These are phyloP conservation scores for Coccomyxa subellipsoidea DNA, from an alignment of 163 green algal species.

Conservation along the genomic window DNA sequence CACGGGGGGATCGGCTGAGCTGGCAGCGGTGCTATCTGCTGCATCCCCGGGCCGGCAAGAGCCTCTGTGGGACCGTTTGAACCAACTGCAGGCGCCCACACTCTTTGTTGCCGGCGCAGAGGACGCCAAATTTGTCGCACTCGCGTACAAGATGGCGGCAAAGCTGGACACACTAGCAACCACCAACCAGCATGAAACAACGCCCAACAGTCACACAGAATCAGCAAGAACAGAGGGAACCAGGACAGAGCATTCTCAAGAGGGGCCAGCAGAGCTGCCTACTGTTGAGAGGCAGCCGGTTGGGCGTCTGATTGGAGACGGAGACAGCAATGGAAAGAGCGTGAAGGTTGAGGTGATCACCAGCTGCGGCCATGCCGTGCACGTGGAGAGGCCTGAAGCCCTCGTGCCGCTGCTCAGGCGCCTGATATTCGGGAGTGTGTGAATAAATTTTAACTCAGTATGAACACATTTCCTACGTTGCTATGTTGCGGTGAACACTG, in stretches of 20 bases:
- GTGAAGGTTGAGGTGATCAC: not conserved
- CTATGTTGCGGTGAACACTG: too few relatives aligned
- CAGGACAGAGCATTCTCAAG: too few relatives aligned
- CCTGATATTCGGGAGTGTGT: not conserved
- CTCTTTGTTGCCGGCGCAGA: slow-evolving; percentile 1
- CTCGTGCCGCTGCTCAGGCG: slow-evolving; percentile 7
- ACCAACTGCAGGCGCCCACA: not conserved
- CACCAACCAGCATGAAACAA: not conserved
- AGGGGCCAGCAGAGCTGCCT: not conserved
- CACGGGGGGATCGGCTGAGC: not conserved
- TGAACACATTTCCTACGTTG: too few relatives aligned
- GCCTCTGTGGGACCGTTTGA: not conserved
- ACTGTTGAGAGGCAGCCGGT: too few relatives aligned
- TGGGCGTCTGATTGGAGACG: too few relatives aligned
- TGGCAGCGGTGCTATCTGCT: not conserved
- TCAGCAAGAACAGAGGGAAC: not conserved
- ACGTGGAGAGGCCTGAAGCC: slow-evolving; percentile 21
- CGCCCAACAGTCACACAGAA: not conserved
- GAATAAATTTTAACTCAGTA: too few relatives aligned
- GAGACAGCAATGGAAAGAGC: too few relatives aligned
- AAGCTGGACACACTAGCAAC: too few relatives aligned
- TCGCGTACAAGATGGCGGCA: not conserved
- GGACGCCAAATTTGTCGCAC: slow-evolving; percentile 5
- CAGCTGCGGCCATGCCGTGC: slow-evolving; percentile 19
- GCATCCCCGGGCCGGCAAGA: not conserved